Conservation (phyloP, 225 moss, liverwort and hornwort genomes). For the Rhytidiadelphus loreus region DNA sequence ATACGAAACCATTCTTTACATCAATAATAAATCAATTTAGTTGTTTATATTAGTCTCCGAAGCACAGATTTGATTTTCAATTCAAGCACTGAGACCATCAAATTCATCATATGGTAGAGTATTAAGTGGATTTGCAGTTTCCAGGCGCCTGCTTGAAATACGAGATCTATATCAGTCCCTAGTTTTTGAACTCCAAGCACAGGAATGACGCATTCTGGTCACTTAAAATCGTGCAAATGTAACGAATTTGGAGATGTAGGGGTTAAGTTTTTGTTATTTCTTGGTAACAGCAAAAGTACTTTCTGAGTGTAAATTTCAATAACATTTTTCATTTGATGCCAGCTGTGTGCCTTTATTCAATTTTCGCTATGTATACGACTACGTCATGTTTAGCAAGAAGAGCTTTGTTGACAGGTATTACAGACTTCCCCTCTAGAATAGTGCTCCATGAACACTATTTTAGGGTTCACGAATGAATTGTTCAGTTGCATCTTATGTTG, state of each 20-base stretch:
- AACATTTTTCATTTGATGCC: not conserved
- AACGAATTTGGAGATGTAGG: not conserved
- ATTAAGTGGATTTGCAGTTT: not conserved
- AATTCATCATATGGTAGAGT: not conserved
- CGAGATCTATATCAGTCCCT: not conserved
- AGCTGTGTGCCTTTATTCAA: conserved; percentile 83
- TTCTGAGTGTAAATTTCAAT: not conserved
- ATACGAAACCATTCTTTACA: not conserved
- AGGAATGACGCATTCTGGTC: no score
- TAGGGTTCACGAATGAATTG: not conserved
- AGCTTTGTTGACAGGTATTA: conserved; percentile 93
- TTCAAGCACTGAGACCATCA: not conserved
- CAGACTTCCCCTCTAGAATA: not conserved
- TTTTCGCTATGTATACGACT: conserved; percentile 75
- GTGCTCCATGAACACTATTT: not conserved
- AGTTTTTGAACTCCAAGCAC: not conserved
- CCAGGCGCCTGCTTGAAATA: not conserved
- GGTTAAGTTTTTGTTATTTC: no score
- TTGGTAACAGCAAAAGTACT: not conserved
- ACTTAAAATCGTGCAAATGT: not conserved
- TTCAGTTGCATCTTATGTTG: not conserved
- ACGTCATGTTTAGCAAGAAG: conserved; percentile 77
- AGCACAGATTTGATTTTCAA: not conserved
- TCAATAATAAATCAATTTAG: no score
- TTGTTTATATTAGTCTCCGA: not conserved